A percentile compares a stretch with the other conserved stretches of the same genome.
Evolutionary conservation across 345 rosid species (phyloP).

Genomic region (Firmiana major): DNA sequence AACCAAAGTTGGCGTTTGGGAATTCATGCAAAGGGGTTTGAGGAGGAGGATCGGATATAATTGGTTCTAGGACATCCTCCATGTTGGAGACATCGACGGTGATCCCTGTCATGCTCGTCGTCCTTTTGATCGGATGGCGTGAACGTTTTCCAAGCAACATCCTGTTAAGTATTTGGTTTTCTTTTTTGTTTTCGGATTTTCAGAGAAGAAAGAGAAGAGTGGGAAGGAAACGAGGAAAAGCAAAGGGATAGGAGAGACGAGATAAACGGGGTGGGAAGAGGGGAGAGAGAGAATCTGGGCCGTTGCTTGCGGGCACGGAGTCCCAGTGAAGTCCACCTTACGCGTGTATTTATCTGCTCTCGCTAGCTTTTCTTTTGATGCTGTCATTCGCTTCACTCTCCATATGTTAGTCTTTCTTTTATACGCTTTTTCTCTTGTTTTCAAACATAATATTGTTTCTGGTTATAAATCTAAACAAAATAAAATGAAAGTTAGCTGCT

Average conservation of each 20-base stretch:
- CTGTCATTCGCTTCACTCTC: too few species aligned
- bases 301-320: constrained; percentile 46
- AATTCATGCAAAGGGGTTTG: neutral
- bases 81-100: constrained; percentile 30
- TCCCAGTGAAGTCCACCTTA: constrained; percentile 35
- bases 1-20: neutral
- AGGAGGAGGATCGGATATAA: neutral
- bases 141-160: constrained; percentile 72
- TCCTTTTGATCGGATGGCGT: constrained; percentile 58
- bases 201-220: constrained; percentile 14
- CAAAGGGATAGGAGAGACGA: neutral
- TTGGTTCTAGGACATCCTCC: constrained; percentile 14
- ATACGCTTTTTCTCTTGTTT: too few species aligned
- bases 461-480: too few species aligned
- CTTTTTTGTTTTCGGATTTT: neutral
- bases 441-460: too few species aligned
- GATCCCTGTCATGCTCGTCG: constrained; percentile 69
- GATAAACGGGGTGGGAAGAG: constrained; percentile 9
- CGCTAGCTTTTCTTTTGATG: too few species aligned
- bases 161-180: neutral
- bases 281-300: constrained; percentile 38
- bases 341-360: neutral
- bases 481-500: too few species aligned
- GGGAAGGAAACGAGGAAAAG: constrained; percentile 4
- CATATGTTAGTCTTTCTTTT: too few species aligned